A percentile compares a stretch with the other conserved stretches of the same genome.
These are phyloP conservation scores for Lactuca saligna DNA, from an alignment of 129 eudicot species.

Conservation along the genomic window DNA sequence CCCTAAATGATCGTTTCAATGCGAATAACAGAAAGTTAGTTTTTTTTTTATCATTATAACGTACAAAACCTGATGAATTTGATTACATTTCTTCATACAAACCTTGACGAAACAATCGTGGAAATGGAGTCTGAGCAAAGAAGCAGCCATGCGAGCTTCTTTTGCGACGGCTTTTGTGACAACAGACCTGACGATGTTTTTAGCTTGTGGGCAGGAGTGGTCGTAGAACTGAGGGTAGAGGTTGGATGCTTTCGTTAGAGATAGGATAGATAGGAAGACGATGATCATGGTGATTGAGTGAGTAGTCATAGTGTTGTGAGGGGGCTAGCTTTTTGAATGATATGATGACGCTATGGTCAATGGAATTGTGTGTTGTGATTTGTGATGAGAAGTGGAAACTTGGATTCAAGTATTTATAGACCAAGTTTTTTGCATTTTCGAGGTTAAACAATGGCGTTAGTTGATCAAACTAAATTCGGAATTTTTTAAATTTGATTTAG, in stretches of 20 bases:
- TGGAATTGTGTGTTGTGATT: conserved; percentile 10
- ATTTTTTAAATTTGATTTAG: too few relatives aligned
- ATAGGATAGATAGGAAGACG: conserved; percentile 25
- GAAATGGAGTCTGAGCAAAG: conserved; percentile 81
- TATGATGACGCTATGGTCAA: not conserved
- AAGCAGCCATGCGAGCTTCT: conserved; percentile 94
- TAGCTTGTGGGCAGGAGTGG: conserved; percentile 64
- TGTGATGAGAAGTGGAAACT: conserved; percentile 25
- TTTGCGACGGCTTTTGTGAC: conserved; percentile 76
- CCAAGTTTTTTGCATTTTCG: not conserved
- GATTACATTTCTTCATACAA: not conserved
- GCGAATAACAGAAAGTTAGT: conserved; percentile 5
- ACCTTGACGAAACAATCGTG: conserved; percentile 97
- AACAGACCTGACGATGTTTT: conserved; percentile 55
- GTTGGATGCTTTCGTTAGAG: conserved; percentile 31
- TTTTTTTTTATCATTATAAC: not conserved
- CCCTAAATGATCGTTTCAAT: conserved; percentile 35
- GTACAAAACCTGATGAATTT: not conserved
- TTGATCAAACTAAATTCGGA: conserved; percentile 3
- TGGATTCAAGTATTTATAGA: conserved; percentile 27
- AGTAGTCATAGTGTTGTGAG: conserved; percentile 32
- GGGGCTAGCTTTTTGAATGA: conserved; percentile 8
- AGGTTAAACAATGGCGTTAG: conserved; percentile 36
- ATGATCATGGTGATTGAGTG: conserved; percentile 27
- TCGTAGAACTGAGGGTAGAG: conserved; percentile 42